These are phyloP conservation scores for Puccinia triticina DNA, from an alignment of 1,284 basidiomycete species.

Conservation along the genomic window DNA sequence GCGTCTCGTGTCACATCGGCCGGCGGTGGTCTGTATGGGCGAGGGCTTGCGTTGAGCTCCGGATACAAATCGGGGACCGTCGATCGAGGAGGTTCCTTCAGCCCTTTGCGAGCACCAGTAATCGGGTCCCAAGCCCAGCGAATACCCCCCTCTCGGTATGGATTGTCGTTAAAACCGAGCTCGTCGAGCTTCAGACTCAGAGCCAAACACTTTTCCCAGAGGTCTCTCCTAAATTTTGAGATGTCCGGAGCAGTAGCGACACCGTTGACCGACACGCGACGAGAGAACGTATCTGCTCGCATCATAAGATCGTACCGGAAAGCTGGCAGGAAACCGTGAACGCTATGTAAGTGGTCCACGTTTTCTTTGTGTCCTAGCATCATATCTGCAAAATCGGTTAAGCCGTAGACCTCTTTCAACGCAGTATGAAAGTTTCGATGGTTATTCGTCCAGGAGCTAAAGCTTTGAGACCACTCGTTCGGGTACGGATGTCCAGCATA, in stretches of 20 bases:
- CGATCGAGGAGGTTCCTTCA: background rate
- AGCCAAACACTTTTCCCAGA: background rate
- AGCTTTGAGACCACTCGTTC: conserved; percentile 17
- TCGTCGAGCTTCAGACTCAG: background rate
- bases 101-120: background rate
- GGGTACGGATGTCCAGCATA: background rate
- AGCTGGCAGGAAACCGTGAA: conserved; percentile 7
- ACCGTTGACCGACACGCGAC: background rate
- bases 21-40: background rate
- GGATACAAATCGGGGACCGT: conserved; percentile 9
- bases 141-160: background rate
- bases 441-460: background rate
- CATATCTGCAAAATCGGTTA: background rate
- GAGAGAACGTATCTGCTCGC: background rate
- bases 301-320: conserved; percentile 28
- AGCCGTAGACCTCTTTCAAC: conserved; percentile 1
- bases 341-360: background rate
- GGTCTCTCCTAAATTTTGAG: background rate
- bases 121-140: background rate
- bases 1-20: too few relatives aligned
- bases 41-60: background rate
- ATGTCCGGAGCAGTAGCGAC: background rate
- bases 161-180: background rate
- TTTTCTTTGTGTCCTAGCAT: background rate
- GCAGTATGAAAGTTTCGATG: background rate